Base-by-base conservation (phyloP, 768 basidiomycete species). In the Panellus pusillus region DNA sequence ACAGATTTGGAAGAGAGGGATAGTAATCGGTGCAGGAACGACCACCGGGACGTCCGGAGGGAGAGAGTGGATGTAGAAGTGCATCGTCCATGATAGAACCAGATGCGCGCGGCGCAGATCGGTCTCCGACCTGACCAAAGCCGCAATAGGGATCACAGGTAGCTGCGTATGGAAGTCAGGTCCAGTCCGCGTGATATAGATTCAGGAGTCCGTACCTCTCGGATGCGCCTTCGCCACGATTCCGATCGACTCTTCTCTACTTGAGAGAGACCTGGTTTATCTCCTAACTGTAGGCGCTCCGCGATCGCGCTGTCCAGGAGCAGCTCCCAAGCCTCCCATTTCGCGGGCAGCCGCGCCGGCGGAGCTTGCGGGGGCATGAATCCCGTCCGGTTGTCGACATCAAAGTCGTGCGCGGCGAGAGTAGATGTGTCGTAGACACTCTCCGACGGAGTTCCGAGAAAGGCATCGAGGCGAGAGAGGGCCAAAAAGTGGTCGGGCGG, bases 341-440 rank as follows among this genome's bases (percentile, higher is more conserved):
- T 66, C 1, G 37, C 52, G 0, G 86, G 84, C 1, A 96, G 77
- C 18, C 87, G 79, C 7, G 71, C 61, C 0, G 87, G 67, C 1
- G 93, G 93, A 0, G 84, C 80, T 13, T 82, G 75, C 0, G 89
- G 86, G 2, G 95, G 90, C 83, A 98, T 87, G 69, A 98, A 98
- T 0, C 96, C 95, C 0, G 93, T 92, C 14, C 84, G 76, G 9
- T 87, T 86, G 67, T 95, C 93, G 55, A 98, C 90, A 67, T 98
- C 93, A 74, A 93, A 98, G 74, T 90, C 89, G 60, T 89, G 87
- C 3, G 87, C 86, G 9, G 89, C 87, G 54, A 89, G 80, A 12
- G 89, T 87, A 18, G 80, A 77, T 13, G 79, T 80, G 56, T 83
- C 82, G 40, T 73, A 63, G 17, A 58, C 57, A 3, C 67, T 65